Evolutionary conservation across 2,329 filamentous ascomycete genomes (phyloP), one percentile per base, ranked within the genome.

Genomic region (Venturia aucupariae): DNA sequence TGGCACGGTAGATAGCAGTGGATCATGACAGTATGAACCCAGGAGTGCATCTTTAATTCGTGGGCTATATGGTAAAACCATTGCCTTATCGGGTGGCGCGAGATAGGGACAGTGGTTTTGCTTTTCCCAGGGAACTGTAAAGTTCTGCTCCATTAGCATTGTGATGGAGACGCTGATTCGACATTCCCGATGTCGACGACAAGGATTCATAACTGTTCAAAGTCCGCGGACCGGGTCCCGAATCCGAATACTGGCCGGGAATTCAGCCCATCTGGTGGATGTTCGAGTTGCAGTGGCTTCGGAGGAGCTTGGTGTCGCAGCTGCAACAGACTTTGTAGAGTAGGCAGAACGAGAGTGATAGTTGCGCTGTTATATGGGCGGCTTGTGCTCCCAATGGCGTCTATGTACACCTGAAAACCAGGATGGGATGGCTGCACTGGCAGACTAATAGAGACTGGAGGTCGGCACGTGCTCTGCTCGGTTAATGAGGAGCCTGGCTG

Each of bases 81-180:
- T 35, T 35, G 27, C 27, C 51, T 57, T 57, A 57, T 57, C 51
- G 51, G 27, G 51, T 57, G 51, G 51, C 51, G 51, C 27, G 51
- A n/a, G 46, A 51, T 51, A 51, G 46, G 46, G 42, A 46, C 4
- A 22, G 42, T 27, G 30, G 13, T 4, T 17, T 57, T 57, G 51
- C 30, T 57, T 57, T 8, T 57, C 22, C 7, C 15, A 2, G 2
- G 22, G 15, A 35, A 11, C 15, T 32, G 27, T 27, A 15, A n/a
- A 15, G 17, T 57, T 35, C 30, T 57, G 27, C 51, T 19, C 30
- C 51, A 35, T 13, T 17, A n/a, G 2, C 30, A 22, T 10, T 35
- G n/a, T 35, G 51, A 4, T 11, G 51, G 30, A 35, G 51, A n/a
- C 30, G 22, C 30, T 57, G 51, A 22, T 32, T 57, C 27, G 27